Evolutionary conservation across 2,329 filamentous ascomycete species (phyloP).

Genomic region (Stachybotrys echinatus): DNA sequence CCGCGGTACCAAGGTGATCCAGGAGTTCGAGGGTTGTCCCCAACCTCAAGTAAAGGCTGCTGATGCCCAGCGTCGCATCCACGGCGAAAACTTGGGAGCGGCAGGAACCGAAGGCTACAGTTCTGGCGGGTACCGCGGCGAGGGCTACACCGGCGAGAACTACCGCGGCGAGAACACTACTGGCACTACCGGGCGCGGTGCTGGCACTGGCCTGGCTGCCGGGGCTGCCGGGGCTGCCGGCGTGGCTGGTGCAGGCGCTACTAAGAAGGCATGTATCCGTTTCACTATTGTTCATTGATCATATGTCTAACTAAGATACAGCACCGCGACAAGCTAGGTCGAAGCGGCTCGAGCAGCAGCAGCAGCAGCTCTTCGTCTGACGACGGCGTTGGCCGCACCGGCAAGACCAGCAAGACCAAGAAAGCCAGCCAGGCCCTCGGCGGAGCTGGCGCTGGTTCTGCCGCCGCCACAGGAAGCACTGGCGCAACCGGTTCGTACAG

Average conservation of each 20-base stretch:
- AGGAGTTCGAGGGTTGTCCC: conserved; percentile 59
- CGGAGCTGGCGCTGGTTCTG: neutral
- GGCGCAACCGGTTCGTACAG: neutral
- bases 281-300: too few relatives aligned
- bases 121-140: neutral
- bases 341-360: neutral
- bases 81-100: conserved; percentile 10
- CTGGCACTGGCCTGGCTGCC: conserved; percentile 15
- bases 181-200: too few relatives aligned
- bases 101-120: too few relatives aligned
- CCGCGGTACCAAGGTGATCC: conserved; percentile 45
- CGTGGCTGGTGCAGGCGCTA: neutral
- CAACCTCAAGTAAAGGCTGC: conserved; percentile 18
- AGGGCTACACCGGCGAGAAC: neutral
- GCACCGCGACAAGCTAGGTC: neutral
- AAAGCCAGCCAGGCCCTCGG: neutral
- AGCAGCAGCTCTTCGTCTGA: neutral
- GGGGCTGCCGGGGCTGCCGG: neutral
- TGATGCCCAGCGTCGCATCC: conserved; percentile 7
- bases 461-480: neutral
- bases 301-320: neutral
- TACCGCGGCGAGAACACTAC: conserved; percentile 4
- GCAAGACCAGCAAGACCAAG: neutral
- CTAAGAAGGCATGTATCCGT: neutral
- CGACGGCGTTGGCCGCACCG: neutral